Base-by-base conservation (phyloP, 768 basidiomycete species). In the Psilocybe sp. region DNA sequence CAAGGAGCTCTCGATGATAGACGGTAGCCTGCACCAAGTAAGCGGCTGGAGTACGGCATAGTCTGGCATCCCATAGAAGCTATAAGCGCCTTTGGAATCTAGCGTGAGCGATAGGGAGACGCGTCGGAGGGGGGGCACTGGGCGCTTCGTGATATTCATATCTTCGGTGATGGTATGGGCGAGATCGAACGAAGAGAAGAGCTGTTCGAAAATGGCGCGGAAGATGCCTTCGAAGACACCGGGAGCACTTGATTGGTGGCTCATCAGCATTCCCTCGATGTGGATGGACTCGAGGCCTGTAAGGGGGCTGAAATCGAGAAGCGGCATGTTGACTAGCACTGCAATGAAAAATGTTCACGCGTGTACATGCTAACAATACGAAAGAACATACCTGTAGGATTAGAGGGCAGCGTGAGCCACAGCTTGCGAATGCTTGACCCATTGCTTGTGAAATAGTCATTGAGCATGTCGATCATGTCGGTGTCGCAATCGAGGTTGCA, bases 1-100 rank as follows among this genome's bases (percentile, higher is more conserved):
- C 12, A 58, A 33, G 10, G 48, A 43, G 12, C 50, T 44, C 32
- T 59, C 53, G 36, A 70, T 52, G 28, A 62, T 60, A 10, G 49
- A 53, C 4, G 66, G 60, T 7, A 68, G 56, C 23, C 51, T 37
- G 19, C 61, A 64, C 66, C 67, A 70, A 47, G 55, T 58, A 49
- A 61, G 65, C 4, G 53, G 43, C 45, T 64, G 57, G 9, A 69
- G 43, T 8, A 65, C 49, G 5, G 60, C 49, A 43, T 63, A 52
- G 40, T 65, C 64, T 18, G 64, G 62, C 41, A 68, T 51, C 10
- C 67, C 66, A 43, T 63, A 62, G 50, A 62, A 65, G 4, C 56
- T 50, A 31, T 59, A 49, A 7, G 49, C 50, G 14, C 59, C 60
- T 2, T 58, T 53, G 28, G 32, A 28, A 38, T 58, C 54, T 7